Evolutionary conservation across 1,139 yeast species (phyloP).

Genomic region (Yamadazyma dushanensis): DNA sequence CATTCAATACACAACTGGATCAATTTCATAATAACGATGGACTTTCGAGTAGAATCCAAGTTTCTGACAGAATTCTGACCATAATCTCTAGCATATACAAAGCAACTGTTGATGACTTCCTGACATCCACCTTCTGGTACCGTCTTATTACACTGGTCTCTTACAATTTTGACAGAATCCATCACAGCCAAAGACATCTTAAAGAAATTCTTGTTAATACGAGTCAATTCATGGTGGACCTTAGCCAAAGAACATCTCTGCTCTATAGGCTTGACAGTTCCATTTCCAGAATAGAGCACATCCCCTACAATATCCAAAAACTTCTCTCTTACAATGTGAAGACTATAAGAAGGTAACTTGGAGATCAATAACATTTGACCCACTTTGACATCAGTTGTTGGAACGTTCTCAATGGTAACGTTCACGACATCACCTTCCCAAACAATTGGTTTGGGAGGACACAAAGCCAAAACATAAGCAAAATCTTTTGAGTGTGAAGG

Average conservation of each 20-base stretch:
- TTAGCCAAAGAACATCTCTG: conserved; percentile 70
- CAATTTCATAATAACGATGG: conserved; percentile 69
- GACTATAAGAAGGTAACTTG: conserved; percentile 37
- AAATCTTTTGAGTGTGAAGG: conserved; percentile 32
- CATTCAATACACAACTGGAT: conserved; percentile 81
- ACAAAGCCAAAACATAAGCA: conserved; percentile 71
- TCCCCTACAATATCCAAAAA: conserved; percentile 57
- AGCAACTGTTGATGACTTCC: conserved; percentile 75
- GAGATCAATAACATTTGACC: conserved; percentile 75
- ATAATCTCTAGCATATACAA: conserved; percentile 79
- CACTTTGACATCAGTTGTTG: conserved; percentile 52
- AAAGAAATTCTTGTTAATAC: conserved; percentile 67
- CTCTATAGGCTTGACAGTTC: conserved; percentile 43
- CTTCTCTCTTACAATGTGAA: conserved; percentile 38
- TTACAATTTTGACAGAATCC: conserved; percentile 58
- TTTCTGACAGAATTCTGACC: conserved; percentile 71
- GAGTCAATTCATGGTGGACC: conserved; percentile 73
- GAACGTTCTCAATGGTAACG: conserved; percentile 48
- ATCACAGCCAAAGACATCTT: conserved; percentile 68
- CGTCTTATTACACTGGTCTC: conserved; percentile 40
- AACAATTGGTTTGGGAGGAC: conserved; percentile 81
- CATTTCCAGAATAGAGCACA: conserved; percentile 43
- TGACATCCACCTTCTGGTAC: conserved; percentile 60
- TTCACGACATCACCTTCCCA: conserved; percentile 86
- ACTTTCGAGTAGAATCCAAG: conserved; percentile 65